Base-by-base conservation (phyloP, 495 filamentous ascomycete genomes). In the Bacidia rubella region DNA sequence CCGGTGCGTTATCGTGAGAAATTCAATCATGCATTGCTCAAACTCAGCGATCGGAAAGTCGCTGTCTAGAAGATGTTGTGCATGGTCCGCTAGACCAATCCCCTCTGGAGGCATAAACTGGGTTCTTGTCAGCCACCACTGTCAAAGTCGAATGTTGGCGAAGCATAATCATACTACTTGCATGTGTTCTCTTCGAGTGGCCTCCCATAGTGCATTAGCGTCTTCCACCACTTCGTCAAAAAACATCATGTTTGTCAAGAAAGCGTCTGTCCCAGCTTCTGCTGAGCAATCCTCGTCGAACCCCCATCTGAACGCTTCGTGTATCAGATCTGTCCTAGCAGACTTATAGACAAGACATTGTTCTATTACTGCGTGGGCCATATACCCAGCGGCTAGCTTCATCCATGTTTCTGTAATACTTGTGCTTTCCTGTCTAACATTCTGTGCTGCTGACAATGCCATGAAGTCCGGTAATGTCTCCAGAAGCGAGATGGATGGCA, bases 331-430 rank as follows among this genome's bases (percentile, higher is more conserved):
- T 0, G 55, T 41, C 11, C 61, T 58, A 29, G 42, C 47, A 5
- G 51, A 53, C 11, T 61, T 65, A 24, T 60, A 64, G 23, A 68
- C 56, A 12, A 67, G 59, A 40, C 70, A 69, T 51, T 74, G 71
- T 57, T 79, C 75, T 5, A 74, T 38, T 2, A 61, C 63, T 4
- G 75, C 72, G 46, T 79, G 75, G 11, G 72, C 56, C 62, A 78
- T 71, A 54, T 74, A 74, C 21, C 69, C 66, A 0, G 63, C 68
- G 1, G 70, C 67, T 7, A 76, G 57, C 11, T 70, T 63, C 53
- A 72, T 66, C 71, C 70, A 77, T 3, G 47, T 27, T 2, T 56
- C 57, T 19, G 57, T 55, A 11, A 64, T 58, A 4, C n/a, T 35
- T 15, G 44, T 54, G 9, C 38, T 42, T 47, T 51, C 49, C 23